Evolutionary conservation across 305 asterid species (phyloP), one percentile per base, ranked within the genome.

Genomic region (Plantago rigida): DNA sequence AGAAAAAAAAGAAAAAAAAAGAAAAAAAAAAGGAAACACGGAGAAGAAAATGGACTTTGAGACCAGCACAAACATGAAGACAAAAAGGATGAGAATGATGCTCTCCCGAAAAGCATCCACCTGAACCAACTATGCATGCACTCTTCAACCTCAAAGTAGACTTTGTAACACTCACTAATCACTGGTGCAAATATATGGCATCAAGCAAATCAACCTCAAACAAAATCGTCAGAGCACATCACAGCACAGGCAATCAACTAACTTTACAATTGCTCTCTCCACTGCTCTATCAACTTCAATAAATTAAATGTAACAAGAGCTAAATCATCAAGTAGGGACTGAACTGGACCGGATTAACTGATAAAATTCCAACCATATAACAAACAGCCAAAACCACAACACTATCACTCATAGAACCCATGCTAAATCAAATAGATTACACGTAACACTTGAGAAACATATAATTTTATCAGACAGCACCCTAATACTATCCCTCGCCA

Each of bases 301-400:
- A 7, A 36, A 36, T 1, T 6, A 36, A 36, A 36, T 9, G 9
- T 36, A 36, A 10, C 42, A 31, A 6, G 5, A 31, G 39, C 5
- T 31, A 31, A 31, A 31, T 31, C 39, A 6, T 36, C 9, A 36
- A 36, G 7, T 36, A 36, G 9, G 42, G 42, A 36, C 2, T 36
- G 1, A 36, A 0, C 39, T 31, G 7, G 39, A 31, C 7, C 39
- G 2, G 39, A 31, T 10, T 51, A 22, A 51, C 2, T 31, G 0
- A 0, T n/a, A 50, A 3, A 44, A 71, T 51, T 13, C 56, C 14
- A 70, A 50, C 51, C 63, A 58, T 51, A 7, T 36, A 60, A 59
- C 0, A 41, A 56, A 39, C 10, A 58, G 5, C 31, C 42, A 28
- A 10, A 13, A 53, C 15, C 59, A 53, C 59, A 24, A 5, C 29